phyloP scores from a whole-genome alignment of 371 early-diverging fungal genomes.

The Funneliformis caledonium region DNA sequence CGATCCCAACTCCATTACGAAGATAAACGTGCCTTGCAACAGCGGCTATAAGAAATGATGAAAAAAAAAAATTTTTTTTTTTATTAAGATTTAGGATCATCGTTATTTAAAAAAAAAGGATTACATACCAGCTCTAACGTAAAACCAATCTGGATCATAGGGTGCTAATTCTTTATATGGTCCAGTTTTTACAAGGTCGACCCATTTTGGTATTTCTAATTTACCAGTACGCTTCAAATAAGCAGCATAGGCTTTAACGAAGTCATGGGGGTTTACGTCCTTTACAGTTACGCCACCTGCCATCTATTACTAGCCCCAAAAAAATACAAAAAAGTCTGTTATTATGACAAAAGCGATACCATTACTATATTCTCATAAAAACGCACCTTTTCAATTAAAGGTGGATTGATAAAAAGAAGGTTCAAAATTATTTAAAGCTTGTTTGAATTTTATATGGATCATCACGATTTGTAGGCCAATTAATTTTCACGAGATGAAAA shows the following conservation, averaged over 20 bases:
- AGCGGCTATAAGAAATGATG: conserved; percentile 66
- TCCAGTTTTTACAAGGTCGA: conserved; percentile 97
- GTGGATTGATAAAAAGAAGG: neutral
- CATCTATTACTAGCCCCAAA: conserved; percentile 40
- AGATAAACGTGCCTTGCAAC: conserved; percentile 98
- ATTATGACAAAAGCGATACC: neutral
- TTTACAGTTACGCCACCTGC: conserved; percentile 90
- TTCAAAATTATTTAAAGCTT: neutral
- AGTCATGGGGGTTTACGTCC: conserved; percentile 95
- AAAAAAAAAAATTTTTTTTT: neutral
- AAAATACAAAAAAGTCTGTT: neutral
- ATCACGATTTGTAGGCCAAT: neutral
- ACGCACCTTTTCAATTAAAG: neutral
- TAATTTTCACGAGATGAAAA: too few relatives aligned
- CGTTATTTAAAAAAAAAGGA: neutral
- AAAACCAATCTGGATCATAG: conserved; percentile 99
- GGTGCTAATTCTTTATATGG: conserved; percentile 96
- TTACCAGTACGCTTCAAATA: conserved; percentile 98
- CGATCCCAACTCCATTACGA: conserved; percentile 92
- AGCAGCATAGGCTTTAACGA: conserved; percentile 97
- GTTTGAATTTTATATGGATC: neutral
- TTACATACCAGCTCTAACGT: conserved; percentile 88
- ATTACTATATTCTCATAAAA: neutral
- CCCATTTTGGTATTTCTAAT: conserved; percentile 98
- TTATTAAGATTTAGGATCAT: neutral